Evolutionary conservation across 2,329 filamentous ascomycete species (phyloP).

Genomic region (Colletotrichum orbiculare): DNA sequence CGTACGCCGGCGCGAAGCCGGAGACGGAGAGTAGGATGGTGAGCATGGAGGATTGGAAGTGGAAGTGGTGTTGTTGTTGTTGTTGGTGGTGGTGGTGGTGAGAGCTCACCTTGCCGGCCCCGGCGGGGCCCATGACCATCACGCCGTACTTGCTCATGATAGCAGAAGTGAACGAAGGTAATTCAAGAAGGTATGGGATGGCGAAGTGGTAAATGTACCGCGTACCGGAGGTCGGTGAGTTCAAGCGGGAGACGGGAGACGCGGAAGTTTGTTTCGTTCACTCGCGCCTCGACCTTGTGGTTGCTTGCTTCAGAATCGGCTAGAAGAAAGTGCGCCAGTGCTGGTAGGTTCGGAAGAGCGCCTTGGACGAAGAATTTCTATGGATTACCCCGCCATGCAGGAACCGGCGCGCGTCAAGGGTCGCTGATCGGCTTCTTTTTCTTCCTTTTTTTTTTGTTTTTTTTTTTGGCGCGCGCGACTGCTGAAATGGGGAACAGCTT

Average conservation of each 20-base stretch:
- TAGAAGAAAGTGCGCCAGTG: constrained; percentile 8
- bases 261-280: not conserved
- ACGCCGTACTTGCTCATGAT: constrained; percentile 93
- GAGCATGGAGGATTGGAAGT: constrained; percentile 17
- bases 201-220: not conserved
- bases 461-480: constrained; percentile 12
- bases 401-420: constrained; percentile 31
- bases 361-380: constrained; percentile 11
- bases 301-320: constrained; percentile 15
- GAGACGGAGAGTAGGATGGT: constrained; percentile 7
- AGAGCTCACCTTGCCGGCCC: constrained; percentile 81
- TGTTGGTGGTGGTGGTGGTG: not conserved
- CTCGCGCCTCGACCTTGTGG: not conserved
- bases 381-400: constrained; percentile 38
- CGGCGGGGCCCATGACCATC: constrained; percentile 95
- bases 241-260: not conserved
- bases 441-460: not conserved
- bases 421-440: constrained; percentile 31
- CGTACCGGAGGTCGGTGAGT: constrained; percentile 5
- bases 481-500: not conserved
- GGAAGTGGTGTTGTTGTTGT: not conserved
- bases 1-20: not conserved
- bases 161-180: constrained; percentile 28
- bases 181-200: constrained; percentile 1
- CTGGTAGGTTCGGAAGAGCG: constrained; percentile 10